Base-by-base conservation (phyloP, 345 rosid species). In the Anacardium occidentale region DNA sequence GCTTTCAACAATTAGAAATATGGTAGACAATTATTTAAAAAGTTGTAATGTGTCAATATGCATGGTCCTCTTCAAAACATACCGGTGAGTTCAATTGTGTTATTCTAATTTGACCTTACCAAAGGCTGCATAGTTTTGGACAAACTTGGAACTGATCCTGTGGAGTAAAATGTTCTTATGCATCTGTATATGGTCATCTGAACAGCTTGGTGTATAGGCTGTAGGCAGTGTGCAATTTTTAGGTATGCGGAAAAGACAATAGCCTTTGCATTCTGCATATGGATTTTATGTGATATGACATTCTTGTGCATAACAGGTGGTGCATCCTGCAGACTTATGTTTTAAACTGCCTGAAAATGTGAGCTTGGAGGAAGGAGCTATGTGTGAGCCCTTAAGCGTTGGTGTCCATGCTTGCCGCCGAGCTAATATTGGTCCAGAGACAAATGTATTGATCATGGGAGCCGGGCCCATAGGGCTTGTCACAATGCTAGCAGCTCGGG, bases 351-450 rank as follows among this genome's bases (percentile, higher is more conserved):
- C 93, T 0, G 87, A 87, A 13, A 84, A 83, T 67, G 90, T 87
- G 70, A 87, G 85, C 84, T 66, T 84, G 73, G 91, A 89, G 76
- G 94, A 89, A 79, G 91, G 90, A 65, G 90, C 91, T 44, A 87
- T 89, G 90, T 86, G 94, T 32, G 91, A 89, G 58, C 94, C 90
- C 21, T 77, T 87, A 13, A 89, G 91, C 67, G 86, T 85, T 22
- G 94, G 91, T 22, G 87, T 89, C 34, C 88, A 84, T 47, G 91
- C 91, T 32, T 84, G 91, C 71, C 80, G 85, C 59, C 80, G 85
- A 1, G 91, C 89, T 17, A 69, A 71, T 20, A 26, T 87, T 53
- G 82, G 84, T 55, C 87, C 90, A 0, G 85, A 83, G 64, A 83
- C 88, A 5, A 84, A 71, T 57, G 84, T 89, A 6, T 48, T 87